Evolutionary conservation across 805 yeast genomes (phyloP), one percentile per base, ranked within the genome.

Genomic region (Candida orba): DNA sequence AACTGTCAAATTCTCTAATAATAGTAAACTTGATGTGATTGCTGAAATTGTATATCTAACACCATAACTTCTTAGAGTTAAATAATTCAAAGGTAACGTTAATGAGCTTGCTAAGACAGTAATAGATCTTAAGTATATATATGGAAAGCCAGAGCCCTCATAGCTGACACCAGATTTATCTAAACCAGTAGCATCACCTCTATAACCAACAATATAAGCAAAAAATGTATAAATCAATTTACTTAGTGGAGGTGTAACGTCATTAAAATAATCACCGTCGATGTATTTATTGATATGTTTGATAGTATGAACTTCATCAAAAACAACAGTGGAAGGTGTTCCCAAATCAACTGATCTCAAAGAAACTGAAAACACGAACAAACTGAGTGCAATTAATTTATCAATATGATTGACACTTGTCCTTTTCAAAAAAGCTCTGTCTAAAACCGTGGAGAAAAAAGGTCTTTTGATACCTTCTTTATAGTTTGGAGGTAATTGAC

Each of bases 211-310:
- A 15, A 76, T 33, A 47, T 66, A 61, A 3, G 80, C 81, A 8
- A 80, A 65, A 42, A 73, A 68, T 27, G 76, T 78, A 53, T 72
- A 79, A 12, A 79, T 59, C 61, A 84, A 62, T 51, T 81, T 79
- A 33, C 75, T 80, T 41, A 84, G 64, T 5, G 91, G 90, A 10
- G 91, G 90, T 50, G 82, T 83, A 24, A 81, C 81, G 53, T 81
- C 89, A 52, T 82, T 67, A 61, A 80, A 82, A 58, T 77, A 81
- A 34, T 72, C 68, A 22, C 86, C 85, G 41, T 66, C 66, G 50
- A 70, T 69, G 60, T 79, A 78, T 32, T 69, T 64, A 36, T 59
- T 52, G 8, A 69, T 66, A 50, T 59, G 68, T 1, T 63, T 62
- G 7, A 71, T 69, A 34, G 68, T 60, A 47, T 71, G 73, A 1